phyloP scores from a whole-genome alignment of 2,329 filamentous ascomycete species.

The Monosporascus ibericus region DNA sequence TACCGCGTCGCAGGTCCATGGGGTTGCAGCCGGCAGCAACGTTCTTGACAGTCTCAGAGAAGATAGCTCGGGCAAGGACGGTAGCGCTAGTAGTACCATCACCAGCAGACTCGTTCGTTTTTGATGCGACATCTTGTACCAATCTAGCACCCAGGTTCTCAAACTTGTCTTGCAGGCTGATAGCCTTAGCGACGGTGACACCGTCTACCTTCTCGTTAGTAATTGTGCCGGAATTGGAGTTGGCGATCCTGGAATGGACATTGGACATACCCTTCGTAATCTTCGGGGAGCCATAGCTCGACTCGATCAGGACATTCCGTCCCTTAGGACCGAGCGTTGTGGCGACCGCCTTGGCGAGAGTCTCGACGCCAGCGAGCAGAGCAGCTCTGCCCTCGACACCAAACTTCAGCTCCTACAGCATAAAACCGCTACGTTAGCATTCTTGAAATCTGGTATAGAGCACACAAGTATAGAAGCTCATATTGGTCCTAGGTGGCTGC shows the following conservation, averaged over 20 bases:
- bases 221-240: background rate
- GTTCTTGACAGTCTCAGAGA: constrained; percentile 99
- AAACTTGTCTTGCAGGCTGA: constrained; percentile 96
- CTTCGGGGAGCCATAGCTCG: constrained; percentile 96
- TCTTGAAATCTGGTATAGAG: constrained; percentile 8
- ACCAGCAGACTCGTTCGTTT: constrained; percentile 98
- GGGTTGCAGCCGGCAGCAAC: constrained; percentile 99
- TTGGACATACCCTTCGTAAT: constrained; percentile 85
- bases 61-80: constrained; percentile 94
- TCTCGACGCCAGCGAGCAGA: constrained; percentile 91
- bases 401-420: constrained; percentile 85
- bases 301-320: constrained; percentile 97
- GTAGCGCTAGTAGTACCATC: constrained; percentile 98
- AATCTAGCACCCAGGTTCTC: constrained; percentile 97
- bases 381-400: constrained; percentile 88
- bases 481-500: constrained; percentile 4
- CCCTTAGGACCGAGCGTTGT: constrained; percentile 97
- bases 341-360: constrained; percentile 89
- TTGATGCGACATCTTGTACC: constrained; percentile 95
- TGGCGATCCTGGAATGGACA: background rate
- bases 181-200: constrained; percentile 84
- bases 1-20: constrained; percentile 96
- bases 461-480: background rate
- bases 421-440: constrained; percentile 12
- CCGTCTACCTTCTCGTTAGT: constrained; percentile 53